A percentile compares a stretch with the other conserved stretches of the same genome.
Evolutionary conservation across 208 protist genomes (phyloP).

Genomic region (Trichomonas vaginalis): DNA sequence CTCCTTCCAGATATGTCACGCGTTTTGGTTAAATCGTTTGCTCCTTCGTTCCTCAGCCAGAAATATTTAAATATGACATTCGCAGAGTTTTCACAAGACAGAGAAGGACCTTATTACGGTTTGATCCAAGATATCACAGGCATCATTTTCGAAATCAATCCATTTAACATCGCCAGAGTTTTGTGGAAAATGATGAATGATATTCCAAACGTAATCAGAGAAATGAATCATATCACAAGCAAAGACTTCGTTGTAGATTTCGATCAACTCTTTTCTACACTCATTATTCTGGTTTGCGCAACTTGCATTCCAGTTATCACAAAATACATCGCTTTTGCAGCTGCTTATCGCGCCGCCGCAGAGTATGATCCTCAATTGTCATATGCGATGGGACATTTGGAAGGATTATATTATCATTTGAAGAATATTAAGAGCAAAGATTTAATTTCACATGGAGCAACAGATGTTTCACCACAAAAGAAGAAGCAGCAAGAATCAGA

Average conservation of each 20-base stretch:
- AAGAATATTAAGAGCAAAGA: no score
- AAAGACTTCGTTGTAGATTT: neutral
- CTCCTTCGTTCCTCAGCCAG: neutral
- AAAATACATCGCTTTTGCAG: neutral
- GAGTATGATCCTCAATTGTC: neutral
- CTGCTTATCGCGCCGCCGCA: neutral
- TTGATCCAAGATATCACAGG: neutral
- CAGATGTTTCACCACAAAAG: no score
- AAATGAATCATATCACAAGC: neutral
- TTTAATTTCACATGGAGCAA: no score
- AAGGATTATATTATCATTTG: neutral
- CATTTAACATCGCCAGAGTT: neutral
- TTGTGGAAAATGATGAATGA: neutral
- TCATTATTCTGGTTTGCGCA: neutral
- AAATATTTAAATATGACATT: neutral
- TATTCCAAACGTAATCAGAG: neutral
- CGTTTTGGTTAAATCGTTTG: neutral
- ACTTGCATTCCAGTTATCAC: neutral
- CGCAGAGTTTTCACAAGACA: neutral
- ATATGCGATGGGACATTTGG: neutral
- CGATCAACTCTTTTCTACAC: neutral
- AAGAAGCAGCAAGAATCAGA: no score
- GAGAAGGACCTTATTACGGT: neutral
- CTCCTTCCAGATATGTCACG: neutral
- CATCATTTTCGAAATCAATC: neutral